These are phyloP conservation scores for Triglochin maritima DNA, from an alignment of 106 monocot species.

Conservation along the genomic window DNA sequence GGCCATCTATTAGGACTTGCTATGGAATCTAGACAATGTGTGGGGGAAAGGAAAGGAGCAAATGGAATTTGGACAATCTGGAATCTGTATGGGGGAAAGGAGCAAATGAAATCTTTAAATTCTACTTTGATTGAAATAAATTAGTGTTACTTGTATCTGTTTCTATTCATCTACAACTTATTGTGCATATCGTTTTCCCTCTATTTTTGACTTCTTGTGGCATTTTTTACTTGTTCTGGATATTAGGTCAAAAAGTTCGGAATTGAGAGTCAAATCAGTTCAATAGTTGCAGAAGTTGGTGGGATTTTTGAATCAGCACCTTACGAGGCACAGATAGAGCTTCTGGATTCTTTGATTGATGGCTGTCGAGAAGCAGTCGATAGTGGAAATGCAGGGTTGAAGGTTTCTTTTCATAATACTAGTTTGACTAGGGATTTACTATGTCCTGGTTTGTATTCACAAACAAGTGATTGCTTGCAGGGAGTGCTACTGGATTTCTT, in stretches of 20 bases:
- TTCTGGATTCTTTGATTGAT: constrained; percentile 70
- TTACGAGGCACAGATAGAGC: constrained; percentile 55
- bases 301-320: constrained; percentile 60
- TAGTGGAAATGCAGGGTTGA: constrained; percentile 57
- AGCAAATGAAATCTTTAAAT: no score
- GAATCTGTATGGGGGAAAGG: no score
- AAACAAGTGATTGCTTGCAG: constrained; percentile 17
- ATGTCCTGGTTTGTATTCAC: neutral
- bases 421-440: neutral
- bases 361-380: constrained; percentile 79
- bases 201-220: neutral
- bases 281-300: constrained; percentile 81
- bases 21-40: no score
- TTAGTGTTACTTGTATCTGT: no score
- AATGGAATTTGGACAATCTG: no score
- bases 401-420: constrained; percentile 35
- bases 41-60: no score
- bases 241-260: constrained; percentile 92
- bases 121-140: no score
- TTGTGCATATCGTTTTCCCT: no score
- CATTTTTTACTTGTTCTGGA: neutral
- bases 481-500: constrained; percentile 91
- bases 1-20: no score
- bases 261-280: constrained; percentile 49
- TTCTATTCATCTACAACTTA: no score